Conservation (phyloP, 176 grass and related monocot species). For the Triticum aestivum region DNA sequence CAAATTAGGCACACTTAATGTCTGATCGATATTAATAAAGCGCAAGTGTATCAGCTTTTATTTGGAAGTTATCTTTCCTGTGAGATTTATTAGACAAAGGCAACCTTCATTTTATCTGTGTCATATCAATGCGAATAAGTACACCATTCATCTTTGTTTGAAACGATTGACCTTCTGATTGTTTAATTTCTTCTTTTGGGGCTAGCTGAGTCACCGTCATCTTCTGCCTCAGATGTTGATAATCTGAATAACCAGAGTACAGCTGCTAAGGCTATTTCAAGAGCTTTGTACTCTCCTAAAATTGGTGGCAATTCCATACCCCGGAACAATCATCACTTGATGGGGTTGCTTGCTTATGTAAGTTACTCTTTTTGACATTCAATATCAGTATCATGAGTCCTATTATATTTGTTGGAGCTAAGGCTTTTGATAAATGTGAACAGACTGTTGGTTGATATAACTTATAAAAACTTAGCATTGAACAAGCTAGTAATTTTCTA, state of each 20-base stretch:
- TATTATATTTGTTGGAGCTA: background rate
- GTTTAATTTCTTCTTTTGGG: slow-evolving; percentile 20
- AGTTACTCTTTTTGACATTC: slow-evolving; percentile 32
- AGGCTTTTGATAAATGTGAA: slow-evolving; percentile 3
- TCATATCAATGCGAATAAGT: slow-evolving; percentile 20
- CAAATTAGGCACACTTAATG: slow-evolving; percentile 2
- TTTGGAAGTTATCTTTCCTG: background rate
- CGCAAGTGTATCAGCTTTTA: background rate
- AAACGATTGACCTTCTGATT: slow-evolving; percentile 23
- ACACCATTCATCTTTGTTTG: slow-evolving; percentile 17
- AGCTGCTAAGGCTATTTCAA: slow-evolving; percentile 45
- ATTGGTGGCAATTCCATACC: slow-evolving; percentile 58
- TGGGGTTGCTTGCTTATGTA: slow-evolving; percentile 83
- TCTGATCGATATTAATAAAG: background rate
- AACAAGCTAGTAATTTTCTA: background rate
- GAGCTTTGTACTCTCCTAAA: slow-evolving; percentile 60
- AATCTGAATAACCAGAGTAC: slow-evolving; percentile 66
- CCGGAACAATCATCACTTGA: slow-evolving; percentile 79
- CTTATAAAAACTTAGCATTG: background rate
- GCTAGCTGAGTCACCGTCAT: slow-evolving; percentile 70
- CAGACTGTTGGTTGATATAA: background rate
- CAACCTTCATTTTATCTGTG: slow-evolving; percentile 11
- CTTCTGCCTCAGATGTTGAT: slow-evolving; percentile 75
- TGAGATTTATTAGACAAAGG: background rate
- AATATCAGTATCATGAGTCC: background rate